Base-by-base conservation (phyloP, 2,329 filamentous ascomycete species). In the Davidsoniella neocaledoniae region DNA sequence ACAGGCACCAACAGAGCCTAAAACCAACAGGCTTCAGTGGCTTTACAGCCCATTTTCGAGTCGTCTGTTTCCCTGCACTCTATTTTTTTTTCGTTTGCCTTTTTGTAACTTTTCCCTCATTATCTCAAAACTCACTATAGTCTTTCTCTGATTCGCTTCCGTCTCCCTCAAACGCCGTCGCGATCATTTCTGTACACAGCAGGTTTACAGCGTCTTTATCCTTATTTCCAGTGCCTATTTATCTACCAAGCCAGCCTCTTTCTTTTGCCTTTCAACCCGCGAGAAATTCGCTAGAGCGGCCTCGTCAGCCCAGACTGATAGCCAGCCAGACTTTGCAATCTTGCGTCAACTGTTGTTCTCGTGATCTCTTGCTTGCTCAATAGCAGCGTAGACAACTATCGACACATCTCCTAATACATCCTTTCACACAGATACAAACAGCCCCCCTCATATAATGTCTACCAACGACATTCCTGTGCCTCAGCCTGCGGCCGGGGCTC, bases 381-480 rank as follows among this genome's bases (percentile, higher is more conserved):
- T 33, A 33, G 29, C 29, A 33, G 29, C 29, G 8, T 12, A 12
- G 9, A 12, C 29, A 14, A 25, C 8, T 41, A 14, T 29, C 46
- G 7, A 44, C 26, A 38, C 37, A 51, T 14, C 29, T 47, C 19
- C 49, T 52, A 39, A 26, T 7, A 43, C 19, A 19, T 36, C 9
- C 16, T 29, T 26, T 29, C n/a, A 23, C 7, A n/a, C 39, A 14
- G 12, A 38, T 21, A 42, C 40, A 42, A 23, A 40, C 14, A 40
- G 52, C 26, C 19, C 16, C 26, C 10, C 16, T 37, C 33, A 29
- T 29, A 54, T 47, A 57, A 68, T 68, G 66, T 65, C 65, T 49
- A 60, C 66, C 41, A 67, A 60, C 57, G 64, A 68, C 52, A 60
- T 40, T n/a, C 37, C 50, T 36, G 26, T 47, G 29, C 37, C 17